Base-by-base conservation (phyloP, 2,329 filamentous ascomycete genomes). In the Cercospora berteroae region DNA sequence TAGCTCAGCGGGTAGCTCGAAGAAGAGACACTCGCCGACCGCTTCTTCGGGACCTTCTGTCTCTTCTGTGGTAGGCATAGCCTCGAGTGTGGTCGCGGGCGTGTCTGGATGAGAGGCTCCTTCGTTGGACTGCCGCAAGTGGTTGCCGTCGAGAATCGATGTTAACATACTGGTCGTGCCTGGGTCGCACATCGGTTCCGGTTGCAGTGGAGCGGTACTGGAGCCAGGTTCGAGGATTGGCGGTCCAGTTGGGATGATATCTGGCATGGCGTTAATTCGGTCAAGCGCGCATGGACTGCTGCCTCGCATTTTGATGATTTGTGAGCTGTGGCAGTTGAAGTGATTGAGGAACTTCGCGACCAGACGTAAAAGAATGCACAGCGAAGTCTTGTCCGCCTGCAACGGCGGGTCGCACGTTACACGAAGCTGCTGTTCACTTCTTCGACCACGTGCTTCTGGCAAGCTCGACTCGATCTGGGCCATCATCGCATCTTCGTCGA, bases 1-100 rank as follows among this genome's bases (percentile, higher is more conserved):
- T n/a, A 67, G 13, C n/a, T 67, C 61, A 5, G 65, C 36, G 12
- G 65, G 61, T 2, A 67, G 57, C 23, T 48, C 42, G 31, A 67
- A 44, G n/a, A 67, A 50, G 6, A 20, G 55, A 44, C 36, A 23
- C 29, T 52, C 39, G 63, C 29, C n/a, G 59, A 31, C 16, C 27
- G 23, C 7, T 29, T 50, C 23, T 9, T 36, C 16, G 8, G 16
- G n/a, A 2, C 3, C 10, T 50, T 6, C 52, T 18, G 25, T 31
- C n/a, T 57, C 6, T 29, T 7, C 20, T 20, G 44, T 13, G 44
- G 9, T 8, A 48, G 18, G 18, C 1, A 20, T 4, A 23, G 18
- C 18, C 13, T 48, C 42, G 18, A 23, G 9, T 23, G 42, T 16
- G 42, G n/a, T 9, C 42, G 13, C 13, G 5, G 18, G 8, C 42